Percentiles rank a stretch among this genome's conserved stretches.
Conservation (phyloP, 345 rosid genomes). For the Lepidium didymum region DNA sequence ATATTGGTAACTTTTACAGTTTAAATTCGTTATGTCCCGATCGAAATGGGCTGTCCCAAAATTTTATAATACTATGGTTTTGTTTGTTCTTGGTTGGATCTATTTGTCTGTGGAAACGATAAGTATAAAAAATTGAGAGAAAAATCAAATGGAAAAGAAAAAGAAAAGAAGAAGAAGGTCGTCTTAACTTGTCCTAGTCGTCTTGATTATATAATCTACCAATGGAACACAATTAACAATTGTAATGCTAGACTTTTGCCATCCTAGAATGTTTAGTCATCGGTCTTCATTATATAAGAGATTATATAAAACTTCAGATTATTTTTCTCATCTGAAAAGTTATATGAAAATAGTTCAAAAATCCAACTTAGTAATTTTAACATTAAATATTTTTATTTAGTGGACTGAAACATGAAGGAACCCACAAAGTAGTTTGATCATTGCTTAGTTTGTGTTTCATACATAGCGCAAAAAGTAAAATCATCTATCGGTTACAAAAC, state of each 20-base stretch:
- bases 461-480: not conserved
- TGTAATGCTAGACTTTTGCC: not conserved
- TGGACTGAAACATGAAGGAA: not conserved
- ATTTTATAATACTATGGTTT: not conserved
- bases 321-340: no score
- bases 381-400: not conserved
- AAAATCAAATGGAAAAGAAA: no score
- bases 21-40: slow-evolving; percentile 9
- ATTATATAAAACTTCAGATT: no score
- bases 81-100: slow-evolving; percentile 8
- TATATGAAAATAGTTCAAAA: no score
- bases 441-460: not conserved
- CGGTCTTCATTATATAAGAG: not conserved
- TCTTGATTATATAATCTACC: not conserved
- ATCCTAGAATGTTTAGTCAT: not conserved
- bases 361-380: no score
- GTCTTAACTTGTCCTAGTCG: not conserved
- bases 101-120: slow-evolving; percentile 1
- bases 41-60: slow-evolving; percentile 3
- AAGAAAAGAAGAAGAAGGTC: not conserved
- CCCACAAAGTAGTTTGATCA: not conserved
- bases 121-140: not conserved
- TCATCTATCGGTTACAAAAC: not conserved
- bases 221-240: not conserved
- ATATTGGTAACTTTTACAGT: not conserved